Evolutionary conservation across 805 yeast genomes (phyloP).

Genomic region (Metschnikowia matae): DNA sequence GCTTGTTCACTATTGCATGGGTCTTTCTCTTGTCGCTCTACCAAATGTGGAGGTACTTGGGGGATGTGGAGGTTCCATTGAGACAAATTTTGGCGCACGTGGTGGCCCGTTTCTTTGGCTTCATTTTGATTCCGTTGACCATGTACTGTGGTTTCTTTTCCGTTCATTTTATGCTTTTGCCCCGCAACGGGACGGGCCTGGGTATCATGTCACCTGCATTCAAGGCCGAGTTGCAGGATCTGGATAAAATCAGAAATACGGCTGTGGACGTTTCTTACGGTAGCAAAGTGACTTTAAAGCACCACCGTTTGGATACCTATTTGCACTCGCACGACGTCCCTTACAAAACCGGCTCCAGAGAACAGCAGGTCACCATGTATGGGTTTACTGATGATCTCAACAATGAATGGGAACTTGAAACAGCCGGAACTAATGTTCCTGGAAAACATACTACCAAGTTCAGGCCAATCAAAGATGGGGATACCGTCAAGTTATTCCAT

Average conservation of each 20-base stretch:
- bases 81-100: slow-evolving; percentile 38
- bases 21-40: slow-evolving; percentile 43
- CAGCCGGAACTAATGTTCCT: slow-evolving; percentile 28
- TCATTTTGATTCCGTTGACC: slow-evolving; percentile 52
- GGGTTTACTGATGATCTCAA: slow-evolving; percentile 54
- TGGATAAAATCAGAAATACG: slow-evolving; percentile 30
- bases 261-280: slow-evolving; percentile 75
- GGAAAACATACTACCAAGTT: slow-evolving; percentile 37
- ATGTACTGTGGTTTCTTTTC: slow-evolving; percentile 57
- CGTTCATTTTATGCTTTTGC: slow-evolving; percentile 49
- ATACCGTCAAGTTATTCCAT: slow-evolving; percentile 66
- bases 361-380: slow-evolving; percentile 78
- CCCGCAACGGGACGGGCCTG: slow-evolving; percentile 54
- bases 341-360: slow-evolving; percentile 62
- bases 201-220: slow-evolving; percentile 63
- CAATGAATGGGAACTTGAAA: slow-evolving; percentile 73
- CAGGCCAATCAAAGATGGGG: slow-evolving; percentile 48
- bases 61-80: slow-evolving; percentile 55
- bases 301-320: slow-evolving; percentile 65
- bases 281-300: slow-evolving; percentile 67
- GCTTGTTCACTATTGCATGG: slow-evolving; percentile 66
- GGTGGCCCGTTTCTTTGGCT: slow-evolving; percentile 33
- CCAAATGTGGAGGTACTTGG: slow-evolving; percentile 64
- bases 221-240: slow-evolving; percentile 52
- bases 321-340: slow-evolving; percentile 69